Conservation (phyloP, 1,139 yeast species). For the Pichia sp. region DNA sequence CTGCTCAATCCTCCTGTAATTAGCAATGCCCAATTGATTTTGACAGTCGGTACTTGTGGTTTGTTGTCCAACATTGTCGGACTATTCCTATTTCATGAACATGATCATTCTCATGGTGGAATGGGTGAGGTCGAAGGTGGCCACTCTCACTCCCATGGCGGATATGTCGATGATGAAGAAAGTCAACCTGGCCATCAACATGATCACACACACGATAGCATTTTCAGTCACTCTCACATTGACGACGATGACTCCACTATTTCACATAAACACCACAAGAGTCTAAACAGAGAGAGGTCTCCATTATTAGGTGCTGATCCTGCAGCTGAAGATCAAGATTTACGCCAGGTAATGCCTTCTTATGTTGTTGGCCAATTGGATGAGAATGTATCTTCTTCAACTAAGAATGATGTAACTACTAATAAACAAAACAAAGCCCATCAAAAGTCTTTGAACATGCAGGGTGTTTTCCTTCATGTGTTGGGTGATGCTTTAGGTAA, state of each 20-base stretch:
- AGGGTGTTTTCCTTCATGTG: slow-evolving; percentile 93
- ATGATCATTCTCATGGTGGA: slow-evolving; percentile 54
- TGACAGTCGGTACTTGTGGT: slow-evolving; percentile 81
- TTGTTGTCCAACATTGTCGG: slow-evolving; percentile 80
- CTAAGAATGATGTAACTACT: neutral
- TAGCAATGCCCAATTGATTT: slow-evolving; percentile 72
- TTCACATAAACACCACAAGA: neutral
- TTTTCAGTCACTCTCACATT: slow-evolving; percentile 11
- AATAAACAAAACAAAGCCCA: slow-evolving; percentile 4
- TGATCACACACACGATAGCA: slow-evolving; percentile 10
- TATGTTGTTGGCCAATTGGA: slow-evolving; percentile 29
- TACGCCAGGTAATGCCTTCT: slow-evolving; percentile 33
- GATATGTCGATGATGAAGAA: slow-evolving; percentile 10
- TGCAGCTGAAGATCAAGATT: slow-evolving; percentile 24
- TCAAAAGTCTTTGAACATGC: slow-evolving; percentile 80
- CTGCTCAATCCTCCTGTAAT: slow-evolving; percentile 77
- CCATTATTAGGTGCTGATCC: slow-evolving; percentile 7
- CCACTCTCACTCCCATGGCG: slow-evolving; percentile 22
- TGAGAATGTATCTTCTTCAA: neutral
- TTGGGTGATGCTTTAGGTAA: slow-evolving; percentile 96
- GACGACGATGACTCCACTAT: neutral
- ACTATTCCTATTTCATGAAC: slow-evolving; percentile 83
- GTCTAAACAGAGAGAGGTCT: slow-evolving; percentile 4
- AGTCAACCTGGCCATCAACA: slow-evolving; percentile 11
- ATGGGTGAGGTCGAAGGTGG: slow-evolving; percentile 20